A percentile compares a stretch with the other conserved stretches of the same genome.
These are phyloP conservation scores for Paraphaeosphaeria sporulosa DNA, from an alignment of 2,329 filamentous ascomycete species.

Conservation along the genomic window DNA sequence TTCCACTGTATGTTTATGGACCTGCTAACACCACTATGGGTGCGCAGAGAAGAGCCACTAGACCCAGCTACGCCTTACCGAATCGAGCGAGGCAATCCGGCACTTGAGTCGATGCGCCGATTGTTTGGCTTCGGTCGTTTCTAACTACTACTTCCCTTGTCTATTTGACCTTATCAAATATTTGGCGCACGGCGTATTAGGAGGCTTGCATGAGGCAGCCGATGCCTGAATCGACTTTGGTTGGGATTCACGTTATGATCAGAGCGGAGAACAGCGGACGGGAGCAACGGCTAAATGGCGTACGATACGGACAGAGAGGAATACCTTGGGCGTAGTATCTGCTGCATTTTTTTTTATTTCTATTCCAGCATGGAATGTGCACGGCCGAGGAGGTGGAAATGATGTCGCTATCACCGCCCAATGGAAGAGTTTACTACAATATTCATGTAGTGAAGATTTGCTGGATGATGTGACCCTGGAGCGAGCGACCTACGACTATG, in stretches of 20 bases:
- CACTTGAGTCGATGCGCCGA: not conserved
- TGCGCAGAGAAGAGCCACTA: constrained; percentile 44
- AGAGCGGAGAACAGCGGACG: not conserved
- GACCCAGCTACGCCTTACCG: constrained; percentile 7
- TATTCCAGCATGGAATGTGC: not conserved
- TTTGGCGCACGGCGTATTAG: constrained; percentile 11
- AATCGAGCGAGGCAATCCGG: not conserved
- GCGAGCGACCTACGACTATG: not conserved
- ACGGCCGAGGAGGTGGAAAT: not conserved
- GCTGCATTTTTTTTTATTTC: constrained; percentile 3
- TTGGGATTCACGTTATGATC: not conserved
- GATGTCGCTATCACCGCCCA: not conserved
- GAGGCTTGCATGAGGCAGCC: not conserved
- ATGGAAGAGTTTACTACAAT: not conserved
- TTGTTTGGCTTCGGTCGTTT: not conserved
- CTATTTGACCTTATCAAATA: not conserved
- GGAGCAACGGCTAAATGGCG: not conserved
- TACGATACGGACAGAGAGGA: not conserved
- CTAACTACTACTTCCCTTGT: not conserved
- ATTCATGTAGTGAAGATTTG: not conserved
- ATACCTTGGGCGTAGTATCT: constrained; percentile 13
- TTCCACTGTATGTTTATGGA: constrained; percentile 20
- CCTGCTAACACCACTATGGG: constrained; percentile 31
- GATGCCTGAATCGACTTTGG: not conserved
- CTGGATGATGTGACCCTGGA: not conserved